Evolutionary conservation across 768 basidiomycete genomes (phyloP).

Genomic region (Boletus subparvulus): DNA sequence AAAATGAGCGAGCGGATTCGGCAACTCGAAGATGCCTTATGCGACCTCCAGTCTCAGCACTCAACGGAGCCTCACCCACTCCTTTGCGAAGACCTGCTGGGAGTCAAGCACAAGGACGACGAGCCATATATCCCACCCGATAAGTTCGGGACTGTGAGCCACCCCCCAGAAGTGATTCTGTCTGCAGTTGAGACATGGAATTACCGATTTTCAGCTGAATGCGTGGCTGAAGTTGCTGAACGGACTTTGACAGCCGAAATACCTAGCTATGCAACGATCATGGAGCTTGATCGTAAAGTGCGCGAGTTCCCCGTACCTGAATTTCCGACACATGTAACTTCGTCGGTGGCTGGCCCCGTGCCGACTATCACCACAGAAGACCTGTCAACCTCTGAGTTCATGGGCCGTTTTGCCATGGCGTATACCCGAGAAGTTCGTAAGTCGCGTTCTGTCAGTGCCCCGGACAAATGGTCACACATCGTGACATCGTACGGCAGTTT

Average conservation of each 20-base stretch:
- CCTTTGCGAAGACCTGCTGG: conserved; percentile 52
- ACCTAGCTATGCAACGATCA: conserved; percentile 61
- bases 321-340: conserved; percentile 37
- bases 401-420: conserved; percentile 40
- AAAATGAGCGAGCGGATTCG: conserved; percentile 54
- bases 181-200: conserved; percentile 56
- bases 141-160: conserved; percentile 9
- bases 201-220: conserved; percentile 63
- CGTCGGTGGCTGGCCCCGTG: conserved; percentile 32
- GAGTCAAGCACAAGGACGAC: conserved; percentile 30
- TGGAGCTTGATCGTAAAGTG: conserved; percentile 68
- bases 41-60: conserved; percentile 47
- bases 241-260: conserved; percentile 63
- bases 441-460: conserved; percentile 9
- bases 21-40: conserved; percentile 60
- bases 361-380: conserved; percentile 15
- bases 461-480: conserved; percentile 1
- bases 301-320: conserved; percentile 63
- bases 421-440: conserved; percentile 38
- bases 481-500: conserved; percentile 36
- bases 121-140: conserved; percentile 26
- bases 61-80: conserved; percentile 60
- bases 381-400: conserved; percentile 26
- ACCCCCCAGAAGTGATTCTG: conserved; percentile 39
- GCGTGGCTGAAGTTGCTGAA: conserved; percentile 60